Percentiles rank a stretch among this genome's conserved stretches.
These are phyloP conservation scores for Podospora tetraspora DNA, from an alignment of 495 filamentous ascomycete genomes.

Conservation along the genomic window DNA sequence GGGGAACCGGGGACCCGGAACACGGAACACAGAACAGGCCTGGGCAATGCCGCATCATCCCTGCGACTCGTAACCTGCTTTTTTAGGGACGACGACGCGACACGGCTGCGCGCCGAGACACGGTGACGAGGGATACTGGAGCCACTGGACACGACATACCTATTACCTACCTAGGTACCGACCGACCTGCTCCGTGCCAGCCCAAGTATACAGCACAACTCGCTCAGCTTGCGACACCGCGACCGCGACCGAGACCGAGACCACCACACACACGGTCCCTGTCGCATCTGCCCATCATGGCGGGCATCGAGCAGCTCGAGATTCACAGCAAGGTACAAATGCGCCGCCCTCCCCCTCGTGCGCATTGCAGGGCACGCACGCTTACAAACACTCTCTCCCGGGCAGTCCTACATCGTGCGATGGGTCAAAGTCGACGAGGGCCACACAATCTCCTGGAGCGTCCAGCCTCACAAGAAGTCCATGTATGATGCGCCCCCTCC, in stretches of 20 bases:
- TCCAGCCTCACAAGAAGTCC: slow-evolving; percentile 95
- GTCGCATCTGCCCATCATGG: slow-evolving; percentile 51
- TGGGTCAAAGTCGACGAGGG: slow-evolving; percentile 88
- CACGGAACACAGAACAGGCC: neutral
- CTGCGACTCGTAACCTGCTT: slow-evolving; percentile 2
- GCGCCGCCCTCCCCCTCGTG: neutral
- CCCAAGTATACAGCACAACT: neutral
- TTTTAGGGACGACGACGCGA: slow-evolving; percentile 3
- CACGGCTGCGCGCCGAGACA: neutral
- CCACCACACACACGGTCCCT: neutral
- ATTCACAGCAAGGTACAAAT: slow-evolving; percentile 87
- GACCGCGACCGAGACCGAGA: neutral
- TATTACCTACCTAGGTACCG: neutral
- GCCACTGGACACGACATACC: no score
- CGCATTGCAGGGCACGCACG: neutral
- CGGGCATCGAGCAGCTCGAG: slow-evolving; percentile 94
- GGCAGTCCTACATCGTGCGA: slow-evolving; percentile 90
- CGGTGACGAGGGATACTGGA: no score
- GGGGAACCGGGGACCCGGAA: neutral
- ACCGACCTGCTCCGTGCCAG: neutral
- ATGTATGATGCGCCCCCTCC: slow-evolving; percentile 47
- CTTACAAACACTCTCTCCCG: slow-evolving; percentile 10
- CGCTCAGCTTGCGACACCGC: neutral
- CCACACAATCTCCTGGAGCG: slow-evolving; percentile 94
- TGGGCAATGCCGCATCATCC: slow-evolving; percentile 9